Evolutionary conservation across 2,329 filamentous ascomycete species (phyloP).

Genomic region (Trichoderma citrinoviride): DNA sequence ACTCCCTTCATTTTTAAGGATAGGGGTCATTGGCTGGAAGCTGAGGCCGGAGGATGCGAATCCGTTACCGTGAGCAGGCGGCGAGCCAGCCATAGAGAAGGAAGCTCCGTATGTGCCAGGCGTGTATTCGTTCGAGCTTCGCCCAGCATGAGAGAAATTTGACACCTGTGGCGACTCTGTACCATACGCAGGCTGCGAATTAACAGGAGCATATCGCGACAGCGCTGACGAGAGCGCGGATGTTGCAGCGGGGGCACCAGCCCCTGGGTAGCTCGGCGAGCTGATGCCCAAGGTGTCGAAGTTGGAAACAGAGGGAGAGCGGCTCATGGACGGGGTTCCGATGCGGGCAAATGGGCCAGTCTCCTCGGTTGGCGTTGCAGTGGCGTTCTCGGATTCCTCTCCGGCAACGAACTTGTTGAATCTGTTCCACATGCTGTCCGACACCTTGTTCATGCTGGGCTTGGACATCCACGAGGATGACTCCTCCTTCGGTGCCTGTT

Average conservation of each 20-base stretch:
- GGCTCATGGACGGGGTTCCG: constrained; percentile 69
- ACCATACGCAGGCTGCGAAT: constrained; percentile 30
- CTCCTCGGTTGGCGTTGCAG: constrained; percentile 59
- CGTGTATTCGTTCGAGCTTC: constrained; percentile 33
- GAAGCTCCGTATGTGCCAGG: constrained; percentile 39
- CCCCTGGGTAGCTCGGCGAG: constrained; percentile 33
- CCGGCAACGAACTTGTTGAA: constrained; percentile 97
- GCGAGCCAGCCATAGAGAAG: constrained; percentile 26
- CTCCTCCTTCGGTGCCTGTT: constrained; percentile 78
- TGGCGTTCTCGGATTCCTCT: constrained; percentile 77
- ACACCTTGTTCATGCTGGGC: constrained; percentile 93
- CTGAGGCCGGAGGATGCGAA: constrained; percentile 26
- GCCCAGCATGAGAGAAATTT: constrained; percentile 27
- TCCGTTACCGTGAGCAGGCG: constrained; percentile 23
- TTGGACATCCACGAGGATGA: constrained; percentile 89
- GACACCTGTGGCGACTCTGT: constrained; percentile 53
- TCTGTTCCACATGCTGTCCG: constrained; percentile 82
- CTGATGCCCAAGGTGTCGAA: constrained; percentile 71
- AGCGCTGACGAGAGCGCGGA: constrained; percentile 35
- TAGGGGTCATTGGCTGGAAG: constrained; percentile 30
- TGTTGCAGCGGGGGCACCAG: constrained; percentile 35
- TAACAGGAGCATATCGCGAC: constrained; percentile 37
- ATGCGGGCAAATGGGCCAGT: constrained; percentile 80
- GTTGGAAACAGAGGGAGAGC: constrained; percentile 66
- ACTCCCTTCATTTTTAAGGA: background rate